Percentiles rank a stretch among this genome's conserved stretches.
These are phyloP conservation scores for Boletus hoseneyae DNA, from an alignment of 1,284 basidiomycete species.

Conservation along the genomic window DNA sequence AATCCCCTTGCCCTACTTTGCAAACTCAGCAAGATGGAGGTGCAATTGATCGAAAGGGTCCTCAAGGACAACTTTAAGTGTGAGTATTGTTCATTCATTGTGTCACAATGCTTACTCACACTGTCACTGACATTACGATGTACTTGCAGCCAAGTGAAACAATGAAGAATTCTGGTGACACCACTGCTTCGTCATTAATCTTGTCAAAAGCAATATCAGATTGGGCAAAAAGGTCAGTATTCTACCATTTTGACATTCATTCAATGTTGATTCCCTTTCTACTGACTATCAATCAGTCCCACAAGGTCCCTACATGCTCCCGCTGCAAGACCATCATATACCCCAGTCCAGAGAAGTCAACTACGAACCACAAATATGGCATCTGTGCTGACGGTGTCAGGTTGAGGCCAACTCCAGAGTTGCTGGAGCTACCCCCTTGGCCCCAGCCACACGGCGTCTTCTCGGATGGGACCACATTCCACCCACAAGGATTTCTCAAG, in stretches of 20 bases:
- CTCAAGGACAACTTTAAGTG: background rate
- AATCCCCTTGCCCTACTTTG: background rate
- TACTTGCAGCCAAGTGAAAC: background rate
- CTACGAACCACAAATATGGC: background rate
- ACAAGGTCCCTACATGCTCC: background rate
- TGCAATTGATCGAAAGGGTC: background rate
- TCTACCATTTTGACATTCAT: too few species aligned
- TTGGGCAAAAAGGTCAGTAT: background rate
- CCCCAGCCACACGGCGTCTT: conserved; percentile 18
- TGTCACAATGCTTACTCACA: too few species aligned
- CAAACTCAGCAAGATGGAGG: background rate
- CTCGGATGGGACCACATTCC: too few species aligned
- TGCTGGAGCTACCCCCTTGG: background rate
- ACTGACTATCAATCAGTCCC: too few species aligned
- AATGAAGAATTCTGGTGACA: background rate
- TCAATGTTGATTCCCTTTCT: too few species aligned
- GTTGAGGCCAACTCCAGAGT: background rate
- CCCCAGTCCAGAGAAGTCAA: background rate
- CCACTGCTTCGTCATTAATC: background rate
- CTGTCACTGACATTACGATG: too few species aligned
- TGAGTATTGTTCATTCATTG: too few species aligned
- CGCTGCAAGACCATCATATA: background rate
- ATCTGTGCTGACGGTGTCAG: background rate
- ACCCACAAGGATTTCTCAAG: too few species aligned
- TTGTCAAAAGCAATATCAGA: background rate